phyloP scores from a whole-genome alignment of 371 early-diverging fungal species.

The Circinella minor region DNA sequence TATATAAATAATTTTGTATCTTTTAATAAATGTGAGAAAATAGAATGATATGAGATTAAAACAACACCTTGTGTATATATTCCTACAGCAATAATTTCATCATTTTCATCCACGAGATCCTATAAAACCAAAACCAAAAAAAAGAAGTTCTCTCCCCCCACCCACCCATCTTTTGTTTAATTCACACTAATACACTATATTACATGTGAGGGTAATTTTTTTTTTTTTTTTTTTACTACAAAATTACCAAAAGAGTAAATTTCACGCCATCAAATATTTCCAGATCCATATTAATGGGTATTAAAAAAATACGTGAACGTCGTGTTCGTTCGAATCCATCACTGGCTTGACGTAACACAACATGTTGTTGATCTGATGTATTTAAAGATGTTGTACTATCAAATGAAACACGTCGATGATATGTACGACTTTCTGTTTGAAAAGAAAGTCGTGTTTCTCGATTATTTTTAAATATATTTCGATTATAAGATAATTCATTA shows the following conservation, averaged over 20 bases:
- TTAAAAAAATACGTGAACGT: slow-evolving; percentile 29
- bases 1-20: no score
- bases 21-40: background rate
- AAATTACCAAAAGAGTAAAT: slow-evolving; percentile 28
- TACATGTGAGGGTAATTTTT: no score
- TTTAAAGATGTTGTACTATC: slow-evolving; percentile 21
- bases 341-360: slow-evolving; percentile 23
- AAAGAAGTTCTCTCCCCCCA: no score
- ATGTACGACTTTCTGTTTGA: slow-evolving; percentile 49
- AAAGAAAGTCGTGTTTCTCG: slow-evolving; percentile 8
- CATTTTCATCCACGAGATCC: slow-evolving; percentile 18
- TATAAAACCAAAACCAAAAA: background rate
- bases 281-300: slow-evolving; percentile 29
- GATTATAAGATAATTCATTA: background rate
- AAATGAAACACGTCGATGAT: slow-evolving; percentile 34
- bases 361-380: slow-evolving; percentile 19
- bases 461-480: slow-evolving; percentile 4
- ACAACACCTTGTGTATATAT: background rate
- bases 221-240: no score
- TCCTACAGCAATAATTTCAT: slow-evolving; percentile 17
- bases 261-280: slow-evolving; percentile 19
- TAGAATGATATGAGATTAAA: background rate
- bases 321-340: slow-evolving; percentile 21
- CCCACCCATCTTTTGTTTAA: no score
- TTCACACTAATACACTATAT: no score